phyloP scores from a whole-genome alignment of 1,139 yeast genomes.

The Debaryomycetaceae sp. region DNA sequence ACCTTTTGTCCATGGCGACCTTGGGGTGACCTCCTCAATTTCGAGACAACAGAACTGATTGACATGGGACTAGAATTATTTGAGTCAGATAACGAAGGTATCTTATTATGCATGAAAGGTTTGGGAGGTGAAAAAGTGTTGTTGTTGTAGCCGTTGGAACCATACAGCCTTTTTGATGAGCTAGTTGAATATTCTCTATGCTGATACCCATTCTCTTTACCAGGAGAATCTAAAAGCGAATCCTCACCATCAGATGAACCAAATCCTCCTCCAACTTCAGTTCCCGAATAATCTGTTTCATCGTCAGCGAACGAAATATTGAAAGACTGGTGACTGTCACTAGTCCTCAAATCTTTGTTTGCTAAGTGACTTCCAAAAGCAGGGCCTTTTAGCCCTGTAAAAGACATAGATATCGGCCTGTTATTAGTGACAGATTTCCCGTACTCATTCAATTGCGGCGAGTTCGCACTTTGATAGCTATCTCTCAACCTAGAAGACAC shows the following conservation, averaged over 20 bases:
- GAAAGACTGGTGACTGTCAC: constrained; percentile 45
- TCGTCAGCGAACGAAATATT: constrained; percentile 37
- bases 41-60: constrained; percentile 28
- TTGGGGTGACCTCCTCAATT: constrained; percentile 22
- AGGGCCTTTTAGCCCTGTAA: constrained; percentile 61
- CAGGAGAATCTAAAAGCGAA: constrained; percentile 1
- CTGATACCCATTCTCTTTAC: constrained; percentile 6
- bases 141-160: constrained; percentile 2
- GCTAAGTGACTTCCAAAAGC: constrained; percentile 41
- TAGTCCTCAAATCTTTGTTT: constrained; percentile 26
- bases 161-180: neutral
- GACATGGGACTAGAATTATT: constrained; percentile 30
- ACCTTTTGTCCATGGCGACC: neutral
- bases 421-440: constrained; percentile 16
- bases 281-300: constrained; percentile 12
- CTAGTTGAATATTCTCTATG: neutral
- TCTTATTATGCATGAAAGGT: constrained; percentile 25
- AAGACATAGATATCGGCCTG: constrained; percentile 67
- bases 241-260: constrained; percentile 27
- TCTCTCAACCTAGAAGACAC: constrained; percentile 23
- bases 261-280: constrained; percentile 30
- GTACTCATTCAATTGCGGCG: constrained; percentile 9
- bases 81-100: constrained; percentile 25
- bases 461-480: constrained; percentile 11
- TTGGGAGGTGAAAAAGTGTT: constrained; percentile 14